A percentile compares a stretch with the other conserved stretches of the same genome.
Conservation (phyloP, 768 basidiomycete genomes). For the Lactarius sanguifluus region DNA sequence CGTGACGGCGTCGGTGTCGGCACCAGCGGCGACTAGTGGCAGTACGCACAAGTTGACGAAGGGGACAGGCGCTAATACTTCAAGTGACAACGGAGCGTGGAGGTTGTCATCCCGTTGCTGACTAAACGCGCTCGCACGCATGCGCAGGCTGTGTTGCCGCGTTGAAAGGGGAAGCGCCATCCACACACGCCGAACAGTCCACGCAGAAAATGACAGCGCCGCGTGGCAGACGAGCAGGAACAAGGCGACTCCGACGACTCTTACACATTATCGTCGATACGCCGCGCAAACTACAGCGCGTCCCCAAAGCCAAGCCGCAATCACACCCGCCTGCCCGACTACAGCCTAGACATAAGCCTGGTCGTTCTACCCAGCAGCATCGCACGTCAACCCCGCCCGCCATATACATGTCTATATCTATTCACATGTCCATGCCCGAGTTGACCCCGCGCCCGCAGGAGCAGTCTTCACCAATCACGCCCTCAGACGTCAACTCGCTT, state of each 20-base stretch:
- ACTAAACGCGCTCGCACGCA: background rate
- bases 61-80: background rate
- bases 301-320: background rate
- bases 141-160: background rate
- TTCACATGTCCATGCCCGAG: background rate
- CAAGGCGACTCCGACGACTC: background rate
- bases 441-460: background rate
- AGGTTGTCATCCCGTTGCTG: background rate
- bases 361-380: background rate
- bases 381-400: background rate
- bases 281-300: background rate
- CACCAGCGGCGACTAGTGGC: background rate
- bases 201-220: conserved; percentile 5
- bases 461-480: background rate
- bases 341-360: background rate
- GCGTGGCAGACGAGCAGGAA: background rate
- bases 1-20: background rate
- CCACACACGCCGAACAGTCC: background rate
- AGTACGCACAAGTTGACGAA: background rate
- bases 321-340: background rate
- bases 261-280: background rate
- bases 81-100: background rate
- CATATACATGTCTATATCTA: background rate
- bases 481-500: conserved; percentile 2
- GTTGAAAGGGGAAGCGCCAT: background rate